A percentile compares a stretch with the other conserved stretches of the same genome.
phyloP scores from a whole-genome alignment of 1,284 basidiomycete genomes.

The Phellopilus nigrolimitatus region DNA sequence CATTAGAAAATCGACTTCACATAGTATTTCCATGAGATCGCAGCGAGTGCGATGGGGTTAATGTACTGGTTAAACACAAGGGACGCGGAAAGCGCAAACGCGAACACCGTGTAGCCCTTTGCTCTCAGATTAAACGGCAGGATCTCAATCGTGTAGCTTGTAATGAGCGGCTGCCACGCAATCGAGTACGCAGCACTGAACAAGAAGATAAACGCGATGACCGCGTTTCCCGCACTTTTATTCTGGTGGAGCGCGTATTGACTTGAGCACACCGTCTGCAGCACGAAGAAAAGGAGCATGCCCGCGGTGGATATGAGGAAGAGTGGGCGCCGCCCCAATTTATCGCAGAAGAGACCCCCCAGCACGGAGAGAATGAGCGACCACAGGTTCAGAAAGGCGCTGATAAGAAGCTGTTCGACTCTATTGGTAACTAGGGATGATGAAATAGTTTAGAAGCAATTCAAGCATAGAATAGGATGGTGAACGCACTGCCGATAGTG shows the following conservation, averaged over 20 bases:
- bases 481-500: slow-evolving; percentile 38
- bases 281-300: slow-evolving; percentile 30
- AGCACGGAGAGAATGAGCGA: slow-evolving; percentile 46
- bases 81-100: slow-evolving; percentile 26
- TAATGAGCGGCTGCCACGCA: slow-evolving; percentile 27
- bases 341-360: slow-evolving; percentile 46
- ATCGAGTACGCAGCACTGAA: slow-evolving; percentile 25
- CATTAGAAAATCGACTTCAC: no score
- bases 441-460: not conserved
- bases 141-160: slow-evolving; percentile 34
- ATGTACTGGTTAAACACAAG: slow-evolving; percentile 40
- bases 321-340: slow-evolving; percentile 46
- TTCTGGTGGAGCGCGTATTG: slow-evolving; percentile 22
- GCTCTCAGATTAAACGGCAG: slow-evolving; percentile 34
- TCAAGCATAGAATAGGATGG: not conserved
- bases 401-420: slow-evolving; percentile 28
- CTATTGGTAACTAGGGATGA: slow-evolving; percentile 12
- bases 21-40: slow-evolving; percentile 33
- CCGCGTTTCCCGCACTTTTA: slow-evolving; percentile 24
- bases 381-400: slow-evolving; percentile 51
- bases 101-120: slow-evolving; percentile 27
- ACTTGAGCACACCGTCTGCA: slow-evolving; percentile 21
- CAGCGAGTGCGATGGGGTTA: slow-evolving; percentile 28
- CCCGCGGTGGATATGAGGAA: slow-evolving; percentile 49
- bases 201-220: slow-evolving; percentile 33